A percentile compares a stretch with the other conserved stretches of the same genome.
phyloP scores from a whole-genome alignment of 2,329 filamentous ascomycete species.

The Fusarium pseudograminearum region DNA sequence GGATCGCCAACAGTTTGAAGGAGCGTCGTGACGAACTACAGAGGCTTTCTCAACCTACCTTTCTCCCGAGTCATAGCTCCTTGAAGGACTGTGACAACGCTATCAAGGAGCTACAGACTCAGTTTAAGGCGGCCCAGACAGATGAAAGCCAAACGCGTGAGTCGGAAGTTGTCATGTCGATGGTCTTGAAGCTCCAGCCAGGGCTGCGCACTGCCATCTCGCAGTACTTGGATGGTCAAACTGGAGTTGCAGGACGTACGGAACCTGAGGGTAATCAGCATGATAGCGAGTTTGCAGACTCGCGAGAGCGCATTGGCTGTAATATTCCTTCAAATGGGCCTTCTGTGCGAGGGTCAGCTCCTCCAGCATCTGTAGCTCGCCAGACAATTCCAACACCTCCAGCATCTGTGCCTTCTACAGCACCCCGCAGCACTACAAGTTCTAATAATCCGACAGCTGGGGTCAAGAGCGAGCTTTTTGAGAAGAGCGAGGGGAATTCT shows the following conservation, averaged over 20 bases:
- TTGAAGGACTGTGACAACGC: not conserved
- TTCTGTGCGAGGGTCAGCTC: not conserved
- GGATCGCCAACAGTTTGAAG: not conserved
- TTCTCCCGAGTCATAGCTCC: not conserved
- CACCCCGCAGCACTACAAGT: too few relatives aligned
- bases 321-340: not conserved
- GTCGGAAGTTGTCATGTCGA: slow-evolving; percentile 30
- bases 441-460: not conserved
- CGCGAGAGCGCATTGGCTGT: not conserved
- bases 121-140: not conserved
- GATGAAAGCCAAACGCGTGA: slow-evolving; percentile 6
- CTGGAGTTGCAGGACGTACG: not conserved
- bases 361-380: too few relatives aligned
- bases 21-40: slow-evolving; percentile 15
- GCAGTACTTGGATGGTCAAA: not conserved
- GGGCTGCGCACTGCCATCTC: not conserved
- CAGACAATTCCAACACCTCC: not conserved
- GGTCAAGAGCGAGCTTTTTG: not conserved
- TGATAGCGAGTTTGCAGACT: too few relatives aligned
- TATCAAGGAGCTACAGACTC: not conserved
- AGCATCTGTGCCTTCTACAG: too few relatives aligned
- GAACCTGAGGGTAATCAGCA: not conserved
- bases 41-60: not conserved
- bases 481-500: not conserved
- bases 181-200: slow-evolving; percentile 28